These are phyloP conservation scores for Gardenia jasminoides DNA, from an alignment of 257 asterid genomes.

Conservation along the genomic window DNA sequence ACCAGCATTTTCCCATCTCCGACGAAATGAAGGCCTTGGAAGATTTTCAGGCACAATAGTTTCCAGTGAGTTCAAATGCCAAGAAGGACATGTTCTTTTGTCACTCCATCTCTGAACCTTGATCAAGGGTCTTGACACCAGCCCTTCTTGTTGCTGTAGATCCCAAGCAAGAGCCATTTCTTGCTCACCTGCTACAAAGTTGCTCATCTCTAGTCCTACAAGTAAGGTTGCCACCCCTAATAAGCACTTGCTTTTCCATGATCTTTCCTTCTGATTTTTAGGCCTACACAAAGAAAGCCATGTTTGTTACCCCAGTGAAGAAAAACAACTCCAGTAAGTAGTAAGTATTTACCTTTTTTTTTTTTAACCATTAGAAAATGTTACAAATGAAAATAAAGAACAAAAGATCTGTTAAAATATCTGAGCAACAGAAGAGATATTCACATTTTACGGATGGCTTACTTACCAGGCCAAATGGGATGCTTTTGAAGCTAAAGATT, in stretches of 20 bases:
- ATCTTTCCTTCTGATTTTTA: constrained; percentile 25
- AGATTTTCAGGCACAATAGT: constrained; percentile 77
- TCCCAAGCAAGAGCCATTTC: constrained; percentile 34
- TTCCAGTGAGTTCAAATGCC: constrained; percentile 66
- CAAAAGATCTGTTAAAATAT: too few species aligned
- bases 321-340: too few species aligned
- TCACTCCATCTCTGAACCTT: constrained; percentile 59
- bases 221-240: constrained; percentile 39
- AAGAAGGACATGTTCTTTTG: constrained; percentile 53
- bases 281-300: constrained; percentile 23
- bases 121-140: background rate
- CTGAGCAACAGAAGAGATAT: too few species aligned
- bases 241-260: constrained; percentile 40
- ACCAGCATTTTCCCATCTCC: constrained; percentile 53
- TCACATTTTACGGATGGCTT: background rate
- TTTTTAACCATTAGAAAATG: too few species aligned
- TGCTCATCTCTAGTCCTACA: constrained; percentile 40
- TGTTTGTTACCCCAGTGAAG: too few species aligned
- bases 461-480: constrained; percentile 39
- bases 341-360: too few species aligned
- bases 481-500: constrained; percentile 22
- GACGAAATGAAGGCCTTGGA: constrained; percentile 61
- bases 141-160: constrained; percentile 14
- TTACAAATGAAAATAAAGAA: too few species aligned
- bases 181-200: constrained; percentile 13